Conservation (phyloP, 208 protist genomes). For the Trypanosoma congolense region DNA sequence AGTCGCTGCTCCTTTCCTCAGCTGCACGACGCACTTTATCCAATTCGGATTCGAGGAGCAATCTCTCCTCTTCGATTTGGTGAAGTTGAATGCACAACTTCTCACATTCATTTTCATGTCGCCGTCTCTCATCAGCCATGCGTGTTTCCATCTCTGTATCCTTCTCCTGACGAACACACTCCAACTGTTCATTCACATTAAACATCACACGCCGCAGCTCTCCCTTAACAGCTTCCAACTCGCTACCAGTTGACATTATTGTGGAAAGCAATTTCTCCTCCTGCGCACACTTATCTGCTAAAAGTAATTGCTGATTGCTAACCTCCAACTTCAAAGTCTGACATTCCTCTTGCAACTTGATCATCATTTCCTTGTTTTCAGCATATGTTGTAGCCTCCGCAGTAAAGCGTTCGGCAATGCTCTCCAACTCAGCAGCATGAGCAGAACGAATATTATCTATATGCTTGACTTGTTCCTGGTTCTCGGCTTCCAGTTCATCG, state of each 20-base stretch:
- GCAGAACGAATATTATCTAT: constrained; percentile 67
- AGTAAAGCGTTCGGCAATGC: constrained; percentile 36
- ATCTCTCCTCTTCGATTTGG: constrained; percentile 3
- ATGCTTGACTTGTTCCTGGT: constrained; percentile 78
- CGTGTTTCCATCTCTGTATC: neutral
- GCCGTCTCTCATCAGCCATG: neutral
- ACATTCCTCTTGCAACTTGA: constrained; percentile 48
- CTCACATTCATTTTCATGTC: constrained; percentile 7
- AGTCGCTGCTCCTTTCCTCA: neutral
- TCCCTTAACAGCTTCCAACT: constrained; percentile 14
- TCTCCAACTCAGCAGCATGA: constrained; percentile 47
- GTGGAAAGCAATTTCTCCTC: constrained; percentile 43
- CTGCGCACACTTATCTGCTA: constrained; percentile 52
- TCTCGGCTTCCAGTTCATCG: constrained; percentile 69
- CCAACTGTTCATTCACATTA: constrained; percentile 1
- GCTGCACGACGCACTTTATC: neutral
- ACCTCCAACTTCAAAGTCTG: constrained; percentile 2
- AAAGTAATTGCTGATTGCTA: neutral
- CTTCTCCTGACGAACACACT: constrained; percentile 1
- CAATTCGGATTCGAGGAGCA: neutral
- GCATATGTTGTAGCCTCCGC: constrained; percentile 42
- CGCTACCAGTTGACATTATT: constrained; percentile 8
- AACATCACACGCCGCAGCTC: constrained; percentile 1
- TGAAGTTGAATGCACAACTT: constrained; percentile 1
- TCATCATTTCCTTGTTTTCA: constrained; percentile 36